Percentiles rank a stretch among this genome's conserved stretches.
These are phyloP conservation scores for Septoria linicola DNA, from an alignment of 2,329 filamentous ascomycete genomes.

Conservation along the genomic window DNA sequence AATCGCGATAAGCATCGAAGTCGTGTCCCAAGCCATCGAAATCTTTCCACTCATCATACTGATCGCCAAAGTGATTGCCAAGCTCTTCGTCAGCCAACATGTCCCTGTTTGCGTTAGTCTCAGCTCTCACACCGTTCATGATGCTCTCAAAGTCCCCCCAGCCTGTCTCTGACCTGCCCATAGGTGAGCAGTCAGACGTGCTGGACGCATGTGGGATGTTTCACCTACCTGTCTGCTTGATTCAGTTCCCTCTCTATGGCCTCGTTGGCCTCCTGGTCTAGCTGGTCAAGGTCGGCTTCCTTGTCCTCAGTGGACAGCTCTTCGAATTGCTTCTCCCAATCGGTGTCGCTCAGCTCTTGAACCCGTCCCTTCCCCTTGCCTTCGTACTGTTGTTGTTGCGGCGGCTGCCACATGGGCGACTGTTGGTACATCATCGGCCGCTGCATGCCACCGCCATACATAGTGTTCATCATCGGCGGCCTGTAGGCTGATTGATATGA, in stretches of 20 bases:
- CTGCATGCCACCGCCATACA: constrained; percentile 48
- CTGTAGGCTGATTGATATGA: constrained; percentile 49
- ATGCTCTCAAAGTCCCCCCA: constrained; percentile 88
- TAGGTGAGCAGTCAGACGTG: constrained; percentile 19
- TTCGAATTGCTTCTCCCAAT: constrained; percentile 96
- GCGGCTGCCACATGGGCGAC: constrained; percentile 44
- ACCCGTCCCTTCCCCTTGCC: constrained; percentile 81
- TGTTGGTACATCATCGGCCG: constrained; percentile 33
- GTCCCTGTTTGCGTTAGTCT: constrained; percentile 63
- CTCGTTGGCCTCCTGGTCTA: constrained; percentile 64
- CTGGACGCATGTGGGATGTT: background rate
- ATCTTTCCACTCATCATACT: constrained; percentile 75
- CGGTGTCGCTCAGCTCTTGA: constrained; percentile 86
- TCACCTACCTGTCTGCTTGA: constrained; percentile 79
- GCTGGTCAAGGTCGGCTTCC: constrained; percentile 47
- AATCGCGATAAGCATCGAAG: constrained; percentile 52
- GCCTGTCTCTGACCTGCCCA: constrained; percentile 63
- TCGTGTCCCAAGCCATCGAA: constrained; percentile 71
- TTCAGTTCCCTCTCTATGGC: constrained; percentile 85
- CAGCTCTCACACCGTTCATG: constrained; percentile 78
- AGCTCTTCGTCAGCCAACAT: constrained; percentile 67
- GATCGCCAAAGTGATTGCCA: constrained; percentile 65
- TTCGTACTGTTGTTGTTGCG: constrained; percentile 49
- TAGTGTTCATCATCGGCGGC: constrained; percentile 57
- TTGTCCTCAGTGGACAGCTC: constrained; percentile 72